Base-by-base conservation (phyloP, 129 eudicot species). In the Flaveria sonorensis region DNA sequence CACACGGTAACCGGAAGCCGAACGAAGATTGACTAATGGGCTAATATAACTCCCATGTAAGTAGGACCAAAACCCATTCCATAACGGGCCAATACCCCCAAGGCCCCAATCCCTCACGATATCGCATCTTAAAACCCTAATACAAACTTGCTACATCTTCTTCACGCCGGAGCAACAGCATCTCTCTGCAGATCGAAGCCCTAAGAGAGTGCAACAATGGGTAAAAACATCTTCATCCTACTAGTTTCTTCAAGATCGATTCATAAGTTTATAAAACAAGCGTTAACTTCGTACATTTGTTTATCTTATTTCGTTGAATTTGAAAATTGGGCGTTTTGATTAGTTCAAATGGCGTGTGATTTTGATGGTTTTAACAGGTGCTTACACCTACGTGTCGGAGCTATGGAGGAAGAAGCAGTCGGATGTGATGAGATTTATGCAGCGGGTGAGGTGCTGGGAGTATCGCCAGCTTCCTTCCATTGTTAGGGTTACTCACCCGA, bases 391-490 rank as follows among this genome's bases (percentile, higher is more conserved):
- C 36, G 93, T 90, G 12, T 79, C 85, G 28, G 92, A 87, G 87
- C 81, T 87, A 82, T 88, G 93, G 93, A 86, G 90, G 92, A 91
- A 91, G 84, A 91, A 91, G 75, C 94, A 90, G 28, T 90, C 96
- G 15, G 93, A 90, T 74, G 92, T 88, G 82, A 90, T 90, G 96
- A 83, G 96, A 73, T 90, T 88, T 70, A 72, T 90, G 83, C 90
- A 78, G 67, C 71, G 96, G 77, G 92, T 90, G 16, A 80, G 97
- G 71, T 91, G 97, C 66, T 91, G 97, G 97, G 97, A 91, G 85
- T 91, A 91, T 48, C 94, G 96, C 36, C 96, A 92, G 87, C 96
- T 85, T 82, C 97, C 97, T 39, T 88, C 97, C 23, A 90, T 92
- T 57, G 97, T 92, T 0, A 78, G 97, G 75, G 97, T 92, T 14